Percentiles rank a stretch among this genome's conserved stretches.
These are phyloP conservation scores for Phalaenopsis equestris DNA, from an alignment of 106 monocot species.

Conservation along the genomic window DNA sequence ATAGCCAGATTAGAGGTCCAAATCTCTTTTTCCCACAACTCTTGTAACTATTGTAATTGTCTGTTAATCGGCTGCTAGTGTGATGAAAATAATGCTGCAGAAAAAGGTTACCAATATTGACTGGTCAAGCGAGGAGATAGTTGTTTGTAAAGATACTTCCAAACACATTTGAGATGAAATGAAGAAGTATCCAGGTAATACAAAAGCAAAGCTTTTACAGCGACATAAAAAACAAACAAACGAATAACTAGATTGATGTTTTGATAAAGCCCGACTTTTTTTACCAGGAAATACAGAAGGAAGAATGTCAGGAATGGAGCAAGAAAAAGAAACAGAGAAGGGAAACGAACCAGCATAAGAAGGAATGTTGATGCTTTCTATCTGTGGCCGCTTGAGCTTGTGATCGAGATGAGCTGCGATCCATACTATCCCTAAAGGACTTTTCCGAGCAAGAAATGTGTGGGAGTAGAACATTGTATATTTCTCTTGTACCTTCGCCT, in stretches of 20 bases:
- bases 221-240: too few relatives aligned
- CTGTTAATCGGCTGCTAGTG: too few relatives aligned
- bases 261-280: neutral
- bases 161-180: too few relatives aligned
- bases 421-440: conserved; percentile 83
- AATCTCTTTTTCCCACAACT: too few relatives aligned
- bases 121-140: too few relatives aligned
- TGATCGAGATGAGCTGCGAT: conserved; percentile 82
- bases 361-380: conserved; percentile 61
- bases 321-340: neutral
- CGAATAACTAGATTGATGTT: neutral
- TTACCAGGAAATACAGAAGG: neutral
- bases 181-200: too few relatives aligned
- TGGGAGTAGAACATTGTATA: conserved; percentile 78
- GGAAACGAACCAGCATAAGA: conserved; percentile 45
- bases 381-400: conserved; percentile 76
- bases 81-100: too few relatives aligned
- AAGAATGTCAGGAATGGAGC: neutral
- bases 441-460: conserved; percentile 69
- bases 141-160: too few relatives aligned
- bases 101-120: too few relatives aligned
- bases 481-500: neutral
- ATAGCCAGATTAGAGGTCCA: too few relatives aligned
- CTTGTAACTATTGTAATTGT: too few relatives aligned
- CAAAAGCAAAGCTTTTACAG: neutral